Base-by-base conservation (phyloP, 176 grass and related monocot genomes). In the Oryza coarctata region DNA sequence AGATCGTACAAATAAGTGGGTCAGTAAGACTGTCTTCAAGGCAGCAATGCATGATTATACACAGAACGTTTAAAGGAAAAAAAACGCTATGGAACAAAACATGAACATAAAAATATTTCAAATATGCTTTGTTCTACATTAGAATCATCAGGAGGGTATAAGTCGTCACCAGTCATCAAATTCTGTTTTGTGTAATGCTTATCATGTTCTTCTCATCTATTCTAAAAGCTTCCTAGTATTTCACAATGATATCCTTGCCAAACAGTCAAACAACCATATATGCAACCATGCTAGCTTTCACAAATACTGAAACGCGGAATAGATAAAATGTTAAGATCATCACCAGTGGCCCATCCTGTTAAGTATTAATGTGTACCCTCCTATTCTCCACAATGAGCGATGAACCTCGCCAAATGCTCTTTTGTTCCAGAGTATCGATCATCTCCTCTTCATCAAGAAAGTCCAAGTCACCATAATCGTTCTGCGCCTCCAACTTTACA, bases 401-500 rank as follows among this genome's bases (percentile, higher is more conserved):
- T 52, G 49, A 52, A 52, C 49, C 49, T 52, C 17, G 49, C 49
- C 49, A 52, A 20, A 52, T 52, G 49, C 15, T 52, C 49, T 52
- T 52, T 7, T 52, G 17, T 2, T 52, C 49, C 15, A 49, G 69
- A 85, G 66, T 30, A 32, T 74, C 28, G 1, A 45, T 18, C 6
- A 43, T 40, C 43, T 94, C 92, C 76, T 77, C 88, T 52, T 88
- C 74, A 47, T 87, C 57, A 25, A 88, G 73, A 45, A 97, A 94
- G 44, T 87, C 83, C 75, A 90, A 67, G 27, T n/a, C 65, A 27
- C 89, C 91, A 35, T 80, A 89, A 67, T 85, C 77, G 55, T 74
- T 87, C 73, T 94, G 84, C 47, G 92, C 92, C 72, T 97, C 90
- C 49, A 86, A 66, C 58, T 75, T 87, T 77, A 91, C 25, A 73